Evolutionary conservation across 2,329 filamentous ascomycete genomes (phyloP), one percentile per base, ranked within the genome.

Genomic region (Davidsoniella virescens): DNA sequence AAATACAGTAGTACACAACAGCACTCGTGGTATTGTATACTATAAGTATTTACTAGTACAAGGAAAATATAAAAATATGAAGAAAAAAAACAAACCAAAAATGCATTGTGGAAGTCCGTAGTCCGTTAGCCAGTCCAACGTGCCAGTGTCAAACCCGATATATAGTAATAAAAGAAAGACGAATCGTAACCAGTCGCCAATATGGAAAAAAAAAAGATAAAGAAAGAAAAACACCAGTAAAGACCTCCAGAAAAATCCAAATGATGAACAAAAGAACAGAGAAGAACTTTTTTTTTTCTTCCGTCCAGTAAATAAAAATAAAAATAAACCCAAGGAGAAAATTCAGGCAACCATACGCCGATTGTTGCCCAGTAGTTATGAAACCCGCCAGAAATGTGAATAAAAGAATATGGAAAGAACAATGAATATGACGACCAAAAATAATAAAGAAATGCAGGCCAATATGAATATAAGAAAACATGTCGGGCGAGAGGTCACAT

Each of bases 361-460:
- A 33, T 33, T 33, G 29, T 20, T 47, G 14, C 5, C 44, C 44
- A 16, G 25, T 20, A 38, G 29, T 38, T 42, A 49, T 33, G 37
- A 46, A 47, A 40, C 43, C 29, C 20, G 14, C 17, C 46, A 38
- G 18, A 51, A 40, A 44, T 44, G 40, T 36, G 17, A 51, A 46
- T 47, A 23, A 47, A 33, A 50, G 17, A 45, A 49, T n/a, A n/a
- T n/a, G n/a, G 39, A 43, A 49, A 37, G 18, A 51, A 45, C 6
- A 44, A 49, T 49, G 47, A 18, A 44, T 55, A 55, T 47, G 44
- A 52, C 43, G 54, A 50, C 38, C 23, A n/a, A 53, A 57, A 50
- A 51, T 5, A 23, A 23, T 23, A 47, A 56, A 42, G 48, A 56
- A 52, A 33, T 33, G 29, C 29, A 33, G 29, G 9, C 29, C 29